A percentile compares a stretch with the other conserved stretches of the same genome.
These are phyloP conservation scores for Mallotus japonicus DNA, from an alignment of 441 rosid species.

Conservation along the genomic window DNA sequence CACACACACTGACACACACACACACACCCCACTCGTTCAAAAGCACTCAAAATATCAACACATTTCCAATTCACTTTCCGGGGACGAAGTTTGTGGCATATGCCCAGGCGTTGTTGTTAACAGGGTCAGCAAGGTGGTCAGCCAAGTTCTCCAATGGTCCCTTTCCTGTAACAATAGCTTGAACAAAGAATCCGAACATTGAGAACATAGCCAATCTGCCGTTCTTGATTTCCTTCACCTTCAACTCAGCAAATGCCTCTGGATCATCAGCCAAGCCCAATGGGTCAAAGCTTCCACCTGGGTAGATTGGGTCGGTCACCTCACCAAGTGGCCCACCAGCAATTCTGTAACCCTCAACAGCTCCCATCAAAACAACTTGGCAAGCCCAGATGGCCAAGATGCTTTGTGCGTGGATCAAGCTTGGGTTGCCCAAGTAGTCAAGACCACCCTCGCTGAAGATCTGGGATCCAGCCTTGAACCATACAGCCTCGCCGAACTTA, in stretches of 20 bases:
- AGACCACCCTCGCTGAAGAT: constrained; percentile 43
- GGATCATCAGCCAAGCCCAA: constrained; percentile 51
- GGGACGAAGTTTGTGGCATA: constrained; percentile 58
- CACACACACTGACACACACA: too few species aligned
- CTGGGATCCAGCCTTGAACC: constrained; percentile 48
- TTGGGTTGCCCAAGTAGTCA: constrained; percentile 43
- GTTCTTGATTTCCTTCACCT: constrained; percentile 53
- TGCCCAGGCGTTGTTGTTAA: constrained; percentile 59
- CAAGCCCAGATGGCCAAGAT: constrained; percentile 44
- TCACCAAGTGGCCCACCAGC: constrained; percentile 51
- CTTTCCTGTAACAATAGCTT: constrained; percentile 55
- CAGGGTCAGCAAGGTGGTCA: constrained; percentile 55
- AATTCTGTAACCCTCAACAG: constrained; percentile 39
- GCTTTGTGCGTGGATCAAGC: constrained; percentile 47
- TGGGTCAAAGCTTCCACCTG: constrained; percentile 57
- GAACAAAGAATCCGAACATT: constrained; percentile 60
- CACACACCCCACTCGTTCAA: too few species aligned
- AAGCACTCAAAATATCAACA: too few species aligned
- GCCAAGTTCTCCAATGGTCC: constrained; percentile 54
- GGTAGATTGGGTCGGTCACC: constrained; percentile 49
- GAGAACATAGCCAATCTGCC: constrained; percentile 56
- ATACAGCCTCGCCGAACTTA: constrained; percentile 45
- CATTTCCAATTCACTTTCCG: constrained; percentile 36
- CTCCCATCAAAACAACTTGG: constrained; percentile 49
- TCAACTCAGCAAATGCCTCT: constrained; percentile 51